phyloP scores from a whole-genome alignment of 148 eudicot species.

The Tetragonia tetragonoides region DNA sequence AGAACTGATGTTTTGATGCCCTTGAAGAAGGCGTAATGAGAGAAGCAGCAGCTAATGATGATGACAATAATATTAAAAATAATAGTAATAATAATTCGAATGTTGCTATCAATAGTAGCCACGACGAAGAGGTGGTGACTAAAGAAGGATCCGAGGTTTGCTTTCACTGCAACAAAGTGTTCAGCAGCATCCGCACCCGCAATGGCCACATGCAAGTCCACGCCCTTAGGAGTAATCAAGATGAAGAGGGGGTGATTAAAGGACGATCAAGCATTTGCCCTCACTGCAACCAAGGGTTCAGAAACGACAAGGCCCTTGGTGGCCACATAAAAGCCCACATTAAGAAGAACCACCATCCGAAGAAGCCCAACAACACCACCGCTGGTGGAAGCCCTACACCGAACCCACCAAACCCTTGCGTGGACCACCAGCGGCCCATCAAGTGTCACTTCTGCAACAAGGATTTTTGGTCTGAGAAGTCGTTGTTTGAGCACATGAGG shows the following conservation, averaged over 20 bases:
- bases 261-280: conserved; percentile 19
- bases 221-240: conserved; percentile 1
- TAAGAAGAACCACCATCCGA: not conserved
- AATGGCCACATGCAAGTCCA: no score
- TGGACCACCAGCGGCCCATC: not conserved
- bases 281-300: conserved; percentile 21
- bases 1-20: not conserved
- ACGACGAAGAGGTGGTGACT: not conserved
- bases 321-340: conserved; percentile 36
- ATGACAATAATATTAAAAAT: no score
- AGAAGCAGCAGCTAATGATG: not conserved
- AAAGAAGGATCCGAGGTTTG: not conserved
- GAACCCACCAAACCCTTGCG: not conserved
- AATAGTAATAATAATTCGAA: no score
- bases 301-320: conserved; percentile 34
- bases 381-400: not conserved
- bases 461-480: conserved; percentile 41
- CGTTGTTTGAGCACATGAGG: conserved; percentile 63
- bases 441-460: conserved; percentile 19
- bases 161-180: no score
- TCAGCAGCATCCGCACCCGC: no score
- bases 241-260: no score
- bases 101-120: no score
- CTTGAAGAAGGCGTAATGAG: conserved; percentile 17
- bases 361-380: not conserved